Base-by-base conservation (phyloP, 768 basidiomycete species). In the Agaricus blazei region DNA sequence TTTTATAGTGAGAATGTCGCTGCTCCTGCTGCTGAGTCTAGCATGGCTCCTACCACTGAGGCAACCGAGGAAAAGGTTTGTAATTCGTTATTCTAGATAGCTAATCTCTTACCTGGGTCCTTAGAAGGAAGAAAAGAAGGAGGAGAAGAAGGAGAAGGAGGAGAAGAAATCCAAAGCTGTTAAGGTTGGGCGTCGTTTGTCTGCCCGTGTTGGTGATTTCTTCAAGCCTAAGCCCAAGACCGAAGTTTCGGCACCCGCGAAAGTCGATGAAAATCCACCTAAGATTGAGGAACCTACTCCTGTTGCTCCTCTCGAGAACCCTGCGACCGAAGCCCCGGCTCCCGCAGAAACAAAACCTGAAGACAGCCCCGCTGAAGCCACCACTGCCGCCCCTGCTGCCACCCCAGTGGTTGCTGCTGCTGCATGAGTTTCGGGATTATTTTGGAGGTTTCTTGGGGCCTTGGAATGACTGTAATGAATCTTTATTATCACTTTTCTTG, bases 221-320 rank as follows among this genome's bases (percentile, higher is more conserved):
- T 90, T 95, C 83, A 92, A 87, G 78, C 48, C 78, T 53, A 89
- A 80, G 75, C 74, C 77, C 67, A 89, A 83, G 73, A 62, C 72
- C 12, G 86, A 89, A 65, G 80, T 83, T 36, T 65, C 77, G 9
- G 66, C 84, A 5, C 83, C 91, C 54, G 78, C 90, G 45, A 93
- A 92, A 79, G 89, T 93, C 55, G 87, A 92, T 59, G 90, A 93
- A 76, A 78, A 90, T 68, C 90, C 93, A 38, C 92, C 93, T 61
- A 84, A 85, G 77, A 88, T 94, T 62, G 93, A 92, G 48, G 84
- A 90, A 73, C 90, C 89, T 48, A 64, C 79, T 29, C 87, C 87
- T 9, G 82, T 93, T 59, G 90, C 89, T 52, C 92, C 93, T 56
- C 77, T 95, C 60, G 90, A 92, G 75, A 81, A 88, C 68, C 85